Evolutionary conservation across 2,329 filamentous ascomycete species (phyloP), one percentile per base, ranked within the genome.

Genomic region (Davidsoniella virescens): DNA sequence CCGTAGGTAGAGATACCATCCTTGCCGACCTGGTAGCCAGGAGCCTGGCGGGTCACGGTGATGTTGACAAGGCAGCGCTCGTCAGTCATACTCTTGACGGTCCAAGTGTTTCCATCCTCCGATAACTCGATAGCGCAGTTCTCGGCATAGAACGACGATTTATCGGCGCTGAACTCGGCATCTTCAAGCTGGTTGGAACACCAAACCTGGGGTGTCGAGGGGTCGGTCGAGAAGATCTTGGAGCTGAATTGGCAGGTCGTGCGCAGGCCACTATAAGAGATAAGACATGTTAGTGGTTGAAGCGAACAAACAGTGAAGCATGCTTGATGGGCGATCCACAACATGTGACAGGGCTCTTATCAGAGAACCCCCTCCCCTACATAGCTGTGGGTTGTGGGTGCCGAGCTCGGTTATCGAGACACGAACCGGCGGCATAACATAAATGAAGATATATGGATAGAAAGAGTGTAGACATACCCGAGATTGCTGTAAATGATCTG

Each of bases 401-500:
- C 26, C 10, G 26, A 33, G 7, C 6, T 33, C 26, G 26, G 26
- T 33, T 33, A 12, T 33, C 26, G 10, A 33, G 26, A 33, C 26
- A 33, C 26, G 26, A 33, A 12, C 10, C 26, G 45, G 40, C 54
- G 8, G 39, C 37, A 54, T 50, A 40, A 48, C 45, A 46, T 9
- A 25, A 49, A 16, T n/a, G n/a, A n/a, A 38, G 7, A 10, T 25
- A 43, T 25, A 12, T 23, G 40, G 44, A 25, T 42, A 25, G 37
- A 33, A 51, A 46, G 45, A 42, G 9, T 23, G 36, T 33, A 42
- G 29, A 45, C 82, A 67, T 80, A 95, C 88, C 78, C 83, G 64
- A 98, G 84, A 67, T 94, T 95, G 71, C 85, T 96, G 73, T 96
- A 94, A 64, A 98, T 94, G 67, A 96, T 75, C 72, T 98, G 92